phyloP scores from a whole-genome alignment of 2,329 filamentous ascomycete species.

The Aspergillus eucalypticola region DNA sequence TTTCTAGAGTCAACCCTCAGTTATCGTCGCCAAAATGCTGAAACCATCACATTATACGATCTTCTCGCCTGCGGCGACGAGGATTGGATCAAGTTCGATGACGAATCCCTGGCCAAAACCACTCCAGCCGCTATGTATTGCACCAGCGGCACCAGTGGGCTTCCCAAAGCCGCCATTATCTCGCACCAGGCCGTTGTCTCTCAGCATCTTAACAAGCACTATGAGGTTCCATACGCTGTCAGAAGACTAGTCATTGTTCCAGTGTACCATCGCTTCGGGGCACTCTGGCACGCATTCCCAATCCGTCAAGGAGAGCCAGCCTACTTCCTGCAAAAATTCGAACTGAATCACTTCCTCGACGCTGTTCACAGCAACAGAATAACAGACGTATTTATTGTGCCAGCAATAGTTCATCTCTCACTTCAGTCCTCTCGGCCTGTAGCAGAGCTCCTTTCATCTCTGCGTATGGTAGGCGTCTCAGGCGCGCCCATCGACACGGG shows the following conservation, averaged over 20 bases:
- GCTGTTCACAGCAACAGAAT: conserved; percentile 36
- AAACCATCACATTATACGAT: neutral
- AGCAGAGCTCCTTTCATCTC: conserved; percentile 30
- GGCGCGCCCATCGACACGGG: conserved; percentile 46
- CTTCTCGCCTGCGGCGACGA: conserved; percentile 37
- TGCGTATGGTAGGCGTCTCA: conserved; percentile 44
- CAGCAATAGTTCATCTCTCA: conserved; percentile 39
- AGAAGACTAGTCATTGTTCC: conserved; percentile 47
- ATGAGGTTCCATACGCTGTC: conserved; percentile 32
- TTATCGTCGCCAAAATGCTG: neutral
- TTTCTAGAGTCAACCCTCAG: neutral
- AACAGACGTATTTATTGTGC: conserved; percentile 45
- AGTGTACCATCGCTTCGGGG: conserved; percentile 52
- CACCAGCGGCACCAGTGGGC: conserved; percentile 57
- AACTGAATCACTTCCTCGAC: conserved; percentile 36
- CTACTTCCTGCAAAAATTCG: conserved; percentile 46
- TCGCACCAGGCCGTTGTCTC: conserved; percentile 57
- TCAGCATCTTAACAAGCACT: conserved; percentile 43
- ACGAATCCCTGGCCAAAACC: conserved; percentile 46
- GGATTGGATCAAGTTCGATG: neutral
- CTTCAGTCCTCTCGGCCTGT: conserved; percentile 18
- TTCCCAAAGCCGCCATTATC: conserved; percentile 58
- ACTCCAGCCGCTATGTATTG: conserved; percentile 50
- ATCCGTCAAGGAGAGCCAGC: conserved; percentile 41
- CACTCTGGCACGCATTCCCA: conserved; percentile 43